Conservation (phyloP, 768 basidiomycete genomes). For the Tylopilus felleus region DNA sequence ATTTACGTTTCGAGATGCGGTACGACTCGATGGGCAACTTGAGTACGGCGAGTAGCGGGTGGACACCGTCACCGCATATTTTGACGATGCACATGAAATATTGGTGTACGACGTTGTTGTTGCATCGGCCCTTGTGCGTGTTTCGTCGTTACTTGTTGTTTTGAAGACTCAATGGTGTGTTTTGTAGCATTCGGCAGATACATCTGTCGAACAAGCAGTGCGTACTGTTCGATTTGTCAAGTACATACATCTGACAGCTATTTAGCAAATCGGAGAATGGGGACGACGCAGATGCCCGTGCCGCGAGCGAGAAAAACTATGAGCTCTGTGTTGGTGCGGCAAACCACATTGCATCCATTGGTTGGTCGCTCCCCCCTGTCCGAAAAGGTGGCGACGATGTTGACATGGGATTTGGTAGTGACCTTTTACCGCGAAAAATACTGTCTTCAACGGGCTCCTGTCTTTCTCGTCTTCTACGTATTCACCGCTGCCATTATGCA, state of each 20-base stretch:
- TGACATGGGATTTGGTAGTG: constrained; percentile 34
- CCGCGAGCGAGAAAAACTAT: constrained; percentile 58
- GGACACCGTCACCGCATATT: constrained; percentile 56
- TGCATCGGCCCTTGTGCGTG: constrained; percentile 79
- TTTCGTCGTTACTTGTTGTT: not conserved
- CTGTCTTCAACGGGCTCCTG: constrained; percentile 56
- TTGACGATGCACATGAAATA: constrained; percentile 83
- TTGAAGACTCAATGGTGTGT: not conserved
- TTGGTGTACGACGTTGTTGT: constrained; percentile 72
- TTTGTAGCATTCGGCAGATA: constrained; percentile 26
- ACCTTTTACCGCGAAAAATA: constrained; percentile 61
- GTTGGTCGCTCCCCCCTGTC: constrained; percentile 33
- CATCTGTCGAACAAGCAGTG: constrained; percentile 37
- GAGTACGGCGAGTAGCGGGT: constrained; percentile 19
- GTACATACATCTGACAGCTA: not conserved
- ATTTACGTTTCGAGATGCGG: constrained; percentile 61
- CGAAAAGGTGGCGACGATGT: not conserved
- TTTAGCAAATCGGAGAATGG: constrained; percentile 35
- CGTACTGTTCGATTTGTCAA: constrained; percentile 11
- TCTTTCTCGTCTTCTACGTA: constrained; percentile 74
- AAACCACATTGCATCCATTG: constrained; percentile 73
- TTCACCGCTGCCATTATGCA: constrained; percentile 83
- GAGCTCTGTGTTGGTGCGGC: constrained; percentile 74
- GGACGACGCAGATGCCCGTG: constrained; percentile 53
- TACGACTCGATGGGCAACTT: constrained; percentile 34